These are phyloP conservation scores for Perkinsus marinus DNA, from an alignment of 169 alveolate genomes.

Conservation along the genomic window DNA sequence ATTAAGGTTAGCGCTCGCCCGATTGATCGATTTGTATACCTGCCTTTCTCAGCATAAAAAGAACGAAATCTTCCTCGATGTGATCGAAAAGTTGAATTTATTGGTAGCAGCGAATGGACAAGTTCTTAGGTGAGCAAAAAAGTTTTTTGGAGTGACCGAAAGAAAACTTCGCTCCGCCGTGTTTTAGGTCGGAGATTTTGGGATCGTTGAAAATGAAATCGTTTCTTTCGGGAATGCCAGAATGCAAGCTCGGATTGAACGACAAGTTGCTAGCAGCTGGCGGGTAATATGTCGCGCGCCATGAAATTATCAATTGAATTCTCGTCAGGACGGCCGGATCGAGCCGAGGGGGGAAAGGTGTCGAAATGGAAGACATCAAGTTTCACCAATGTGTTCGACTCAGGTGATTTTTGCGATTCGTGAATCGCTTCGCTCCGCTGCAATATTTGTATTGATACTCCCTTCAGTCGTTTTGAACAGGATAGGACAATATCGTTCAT, in stretches of 20 bases:
- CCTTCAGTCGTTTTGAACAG: constrained; percentile 73
- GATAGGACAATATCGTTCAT: constrained; percentile 93
- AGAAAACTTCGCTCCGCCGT: constrained; percentile 49
- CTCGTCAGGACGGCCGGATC: constrained; percentile 45
- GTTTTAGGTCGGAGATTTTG: constrained; percentile 86
- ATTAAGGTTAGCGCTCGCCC: constrained; percentile 41
- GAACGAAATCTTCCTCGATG: constrained; percentile 97
- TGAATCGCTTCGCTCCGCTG: background rate
- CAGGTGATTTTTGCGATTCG: constrained; percentile 27
- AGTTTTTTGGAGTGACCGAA: no score
- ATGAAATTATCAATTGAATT: background rate
- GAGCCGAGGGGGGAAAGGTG: constrained; percentile 50
- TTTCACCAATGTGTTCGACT: constrained; percentile 94
- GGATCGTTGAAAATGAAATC: constrained; percentile 91
- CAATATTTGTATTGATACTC: constrained; percentile 21
- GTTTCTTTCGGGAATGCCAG: constrained; percentile 97
- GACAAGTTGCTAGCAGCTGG: constrained; percentile 72
- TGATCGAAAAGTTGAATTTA: constrained; percentile 87
- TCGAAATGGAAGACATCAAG: constrained; percentile 96
- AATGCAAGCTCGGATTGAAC: constrained; percentile 90
- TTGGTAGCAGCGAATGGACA: constrained; percentile 57
- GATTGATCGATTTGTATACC: no score
- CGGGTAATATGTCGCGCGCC: constrained; percentile 10
- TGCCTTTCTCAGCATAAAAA: constrained; percentile 62
- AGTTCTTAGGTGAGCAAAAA: background rate